Evolutionary conservation across 2,329 filamentous ascomycete genomes (phyloP).

Genomic region (Neopestalotiopsis sp.): DNA sequence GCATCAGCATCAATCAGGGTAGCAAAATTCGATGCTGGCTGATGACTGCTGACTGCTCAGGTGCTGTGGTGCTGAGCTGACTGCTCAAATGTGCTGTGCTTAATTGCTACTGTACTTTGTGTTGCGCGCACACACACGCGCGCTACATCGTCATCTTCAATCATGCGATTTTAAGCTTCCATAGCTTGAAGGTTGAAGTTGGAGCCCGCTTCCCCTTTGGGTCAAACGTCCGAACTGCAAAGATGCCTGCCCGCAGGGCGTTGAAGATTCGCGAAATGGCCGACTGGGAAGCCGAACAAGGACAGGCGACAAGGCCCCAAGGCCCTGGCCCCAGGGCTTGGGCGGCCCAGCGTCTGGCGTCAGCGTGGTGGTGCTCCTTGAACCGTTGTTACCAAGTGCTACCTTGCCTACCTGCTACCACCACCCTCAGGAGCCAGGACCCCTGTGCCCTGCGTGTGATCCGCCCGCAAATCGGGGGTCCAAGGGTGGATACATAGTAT

Average conservation of each 20-base stretch:
- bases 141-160: background rate
- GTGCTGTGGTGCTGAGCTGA: no score
- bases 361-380: no score
- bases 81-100: background rate
- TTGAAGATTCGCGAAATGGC: conserved; percentile 4
- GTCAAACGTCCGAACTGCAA: conserved; percentile 11
- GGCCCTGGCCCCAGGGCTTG: background rate
- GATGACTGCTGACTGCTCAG: no score
- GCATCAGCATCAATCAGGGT: no score
- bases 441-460: conserved; percentile 12
- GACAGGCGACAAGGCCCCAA: no score
- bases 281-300: no score
- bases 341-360: no score
- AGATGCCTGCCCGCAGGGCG: conserved; percentile 13
- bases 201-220: conserved; percentile 9
- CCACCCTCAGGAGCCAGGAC: background rate
- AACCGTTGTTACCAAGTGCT: background rate
- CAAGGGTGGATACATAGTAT: background rate
- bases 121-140: background rate
- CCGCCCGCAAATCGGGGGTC: conserved; percentile 10
- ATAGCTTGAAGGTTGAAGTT: conserved; percentile 18
- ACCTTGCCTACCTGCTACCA: background rate
- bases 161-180: conserved; percentile 9
- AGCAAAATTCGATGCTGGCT: no score
- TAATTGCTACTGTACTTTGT: background rate